phyloP scores from a whole-genome alignment of 2,329 filamentous ascomycete genomes.

The Trichocomaceae sp. region DNA sequence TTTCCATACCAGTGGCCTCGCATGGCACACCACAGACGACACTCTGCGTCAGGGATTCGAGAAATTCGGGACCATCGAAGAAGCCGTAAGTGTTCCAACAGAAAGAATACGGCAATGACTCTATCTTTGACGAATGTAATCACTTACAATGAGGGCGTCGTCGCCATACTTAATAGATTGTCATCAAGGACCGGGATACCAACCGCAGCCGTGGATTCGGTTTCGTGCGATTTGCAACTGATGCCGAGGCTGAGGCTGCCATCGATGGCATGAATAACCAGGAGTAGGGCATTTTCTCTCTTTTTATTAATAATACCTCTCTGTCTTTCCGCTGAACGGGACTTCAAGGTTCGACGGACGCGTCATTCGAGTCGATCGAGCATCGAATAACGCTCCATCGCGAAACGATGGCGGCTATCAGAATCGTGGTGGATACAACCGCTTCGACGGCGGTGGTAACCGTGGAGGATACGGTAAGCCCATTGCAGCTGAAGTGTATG shows the following conservation, averaged over 20 bases:
- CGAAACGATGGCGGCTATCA: constrained; percentile 45
- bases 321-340: constrained; percentile 15
- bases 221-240: constrained; percentile 74
- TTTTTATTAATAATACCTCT: constrained; percentile 13
- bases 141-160: background rate
- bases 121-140: background rate
- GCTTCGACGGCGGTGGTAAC: constrained; percentile 30
- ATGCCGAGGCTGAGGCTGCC: constrained; percentile 38
- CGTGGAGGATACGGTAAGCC: constrained; percentile 29
- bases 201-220: constrained; percentile 95
- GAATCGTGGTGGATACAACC: constrained; percentile 42
- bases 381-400: constrained; percentile 68
- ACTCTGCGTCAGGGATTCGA: constrained; percentile 87
- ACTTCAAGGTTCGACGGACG: constrained; percentile 80
- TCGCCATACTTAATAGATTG: constrained; percentile 57
- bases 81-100: constrained; percentile 69
- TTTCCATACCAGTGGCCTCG: constrained; percentile 65
- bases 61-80: constrained; percentile 82
- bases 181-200: constrained; percentile 96
- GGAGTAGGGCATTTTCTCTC: constrained; percentile 62
- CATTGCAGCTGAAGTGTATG: constrained; percentile 17
- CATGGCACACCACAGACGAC: constrained; percentile 93
- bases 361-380: constrained; percentile 90
- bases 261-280: constrained; percentile 41
- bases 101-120: constrained; percentile 1